Evolutionary conservation across 192 early-diverging fungal species (phyloP).

Genomic region (Coemansia sp.): DNA sequence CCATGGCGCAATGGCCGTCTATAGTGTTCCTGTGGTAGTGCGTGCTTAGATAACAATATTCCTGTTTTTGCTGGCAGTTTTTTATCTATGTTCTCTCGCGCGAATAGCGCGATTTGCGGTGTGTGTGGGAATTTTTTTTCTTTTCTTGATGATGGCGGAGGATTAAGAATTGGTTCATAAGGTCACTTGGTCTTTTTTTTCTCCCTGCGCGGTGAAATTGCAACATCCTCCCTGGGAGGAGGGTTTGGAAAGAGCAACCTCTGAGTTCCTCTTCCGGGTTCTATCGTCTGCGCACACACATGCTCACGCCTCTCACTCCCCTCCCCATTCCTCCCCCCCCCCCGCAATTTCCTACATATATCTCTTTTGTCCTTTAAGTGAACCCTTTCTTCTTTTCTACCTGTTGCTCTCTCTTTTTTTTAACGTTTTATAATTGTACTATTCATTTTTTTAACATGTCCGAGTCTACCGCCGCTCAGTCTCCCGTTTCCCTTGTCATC

Average conservation of each 20-base stretch:
- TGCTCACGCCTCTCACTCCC: neutral
- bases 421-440: constrained; percentile 1
- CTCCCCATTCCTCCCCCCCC: neutral
- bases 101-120: too few relatives aligned
- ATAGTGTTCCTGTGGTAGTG: constrained; percentile 35
- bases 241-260: neutral
- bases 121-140: constrained; percentile 4
- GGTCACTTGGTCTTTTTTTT: neutral
- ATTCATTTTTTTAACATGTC: constrained; percentile 8
- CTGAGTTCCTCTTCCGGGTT: neutral
- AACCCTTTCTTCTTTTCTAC: constrained; percentile 6
- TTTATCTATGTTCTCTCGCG: too few relatives aligned
- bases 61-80: neutral
- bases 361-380: neutral
- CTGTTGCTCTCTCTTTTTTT: neutral
- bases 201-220: neutral
- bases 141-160: neutral
- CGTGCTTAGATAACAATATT: neutral
- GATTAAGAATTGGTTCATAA: neutral
- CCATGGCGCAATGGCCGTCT: constrained; percentile 12
- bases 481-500: neutral
- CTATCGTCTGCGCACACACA: neutral
- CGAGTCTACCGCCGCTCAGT: neutral
- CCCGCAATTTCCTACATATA: neutral
- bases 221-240: neutral